Evolutionary conservation across 1,139 yeast species (phyloP), one percentile per base, ranked within the genome.

Genomic region (Saccharomyces pastorianus): DNA sequence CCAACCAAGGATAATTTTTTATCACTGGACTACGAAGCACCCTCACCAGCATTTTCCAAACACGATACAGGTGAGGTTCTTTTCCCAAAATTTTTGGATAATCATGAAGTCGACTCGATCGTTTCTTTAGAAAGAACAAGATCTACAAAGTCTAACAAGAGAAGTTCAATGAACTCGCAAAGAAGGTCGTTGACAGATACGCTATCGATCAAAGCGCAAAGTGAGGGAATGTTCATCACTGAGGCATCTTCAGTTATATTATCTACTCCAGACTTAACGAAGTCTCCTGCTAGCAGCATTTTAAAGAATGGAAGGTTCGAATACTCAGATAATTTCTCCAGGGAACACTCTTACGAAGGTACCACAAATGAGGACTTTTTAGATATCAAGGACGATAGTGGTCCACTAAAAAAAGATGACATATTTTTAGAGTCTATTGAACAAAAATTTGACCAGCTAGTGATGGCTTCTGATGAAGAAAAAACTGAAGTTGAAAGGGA

Each of bases 101-200:
- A 80, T 0, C 82, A 78, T 54, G 95, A 86, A 66, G 88, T 86
- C 14, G 88, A 84, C 61, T 82, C 87, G 51, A 86, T 86, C 57
- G 84, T 84, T 1, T 80, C 88, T 4, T 65, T 86, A 49, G 95
- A 86, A 66, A 76, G 91, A 58, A 80, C 85, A 17, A 73, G 88
- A 59, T 84, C 90, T 1, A 55, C 64, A 62, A 61, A 61, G 55
- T 65, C 71, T 26, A 61, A 61, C 54, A 61, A 61, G 51, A 52
- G 66, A 49, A 60, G 56, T 51, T 61, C 66, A 6, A 54, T 58
- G 23, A 53, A 59, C 4, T 61, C 63, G 4, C 59, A 62, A 46
- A 61, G 68, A 57, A 59, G 67, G 27, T 71, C 75, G 1, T 53
- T 72, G 13, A 64, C 70, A 13, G 76, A 73, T 46, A 66, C 69